phyloP scores from a whole-genome alignment of 345 rosid genomes.

The Linum tenue region DNA sequence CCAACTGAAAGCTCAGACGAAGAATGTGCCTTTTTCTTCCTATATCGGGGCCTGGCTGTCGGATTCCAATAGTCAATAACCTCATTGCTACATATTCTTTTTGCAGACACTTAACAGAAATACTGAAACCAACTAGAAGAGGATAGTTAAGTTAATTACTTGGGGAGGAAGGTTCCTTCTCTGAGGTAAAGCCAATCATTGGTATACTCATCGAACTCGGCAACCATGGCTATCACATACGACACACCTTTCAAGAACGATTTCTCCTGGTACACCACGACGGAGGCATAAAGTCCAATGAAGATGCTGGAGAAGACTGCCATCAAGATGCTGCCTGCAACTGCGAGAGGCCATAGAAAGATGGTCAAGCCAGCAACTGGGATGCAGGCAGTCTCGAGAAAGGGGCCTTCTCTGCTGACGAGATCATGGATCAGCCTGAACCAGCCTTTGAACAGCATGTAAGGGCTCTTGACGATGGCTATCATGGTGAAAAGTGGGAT shows the following conservation, averaged over 20 bases:
- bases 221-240: constrained; percentile 81
- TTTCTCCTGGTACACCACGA: constrained; percentile 74
- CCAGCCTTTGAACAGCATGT: constrained; percentile 72
- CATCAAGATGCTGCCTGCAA: constrained; percentile 48
- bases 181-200: constrained; percentile 78
- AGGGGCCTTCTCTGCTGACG: constrained; percentile 65
- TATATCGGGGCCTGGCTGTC: constrained; percentile 60
- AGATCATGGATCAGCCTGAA: constrained; percentile 58
- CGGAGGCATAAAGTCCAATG: constrained; percentile 63
- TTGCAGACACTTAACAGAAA: no score
- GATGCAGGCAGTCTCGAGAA: constrained; percentile 74
- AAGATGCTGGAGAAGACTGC: constrained; percentile 58
- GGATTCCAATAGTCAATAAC: constrained; percentile 17
- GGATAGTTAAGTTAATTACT: constrained; percentile 31
- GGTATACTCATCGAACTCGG: constrained; percentile 82
- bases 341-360: constrained; percentile 71
- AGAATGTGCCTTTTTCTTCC: constrained; percentile 37
- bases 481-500: constrained; percentile 62
- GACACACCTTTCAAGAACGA: constrained; percentile 66
- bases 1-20: constrained; percentile 44
- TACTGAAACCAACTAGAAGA: neutral
- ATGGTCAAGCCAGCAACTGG: constrained; percentile 75
- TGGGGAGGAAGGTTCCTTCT: constrained; percentile 80
- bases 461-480: constrained; percentile 61
- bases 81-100: neutral